These are phyloP conservation scores for Chlorella variabilis DNA, from an alignment of 163 green algal species.

Conservation along the genomic window DNA sequence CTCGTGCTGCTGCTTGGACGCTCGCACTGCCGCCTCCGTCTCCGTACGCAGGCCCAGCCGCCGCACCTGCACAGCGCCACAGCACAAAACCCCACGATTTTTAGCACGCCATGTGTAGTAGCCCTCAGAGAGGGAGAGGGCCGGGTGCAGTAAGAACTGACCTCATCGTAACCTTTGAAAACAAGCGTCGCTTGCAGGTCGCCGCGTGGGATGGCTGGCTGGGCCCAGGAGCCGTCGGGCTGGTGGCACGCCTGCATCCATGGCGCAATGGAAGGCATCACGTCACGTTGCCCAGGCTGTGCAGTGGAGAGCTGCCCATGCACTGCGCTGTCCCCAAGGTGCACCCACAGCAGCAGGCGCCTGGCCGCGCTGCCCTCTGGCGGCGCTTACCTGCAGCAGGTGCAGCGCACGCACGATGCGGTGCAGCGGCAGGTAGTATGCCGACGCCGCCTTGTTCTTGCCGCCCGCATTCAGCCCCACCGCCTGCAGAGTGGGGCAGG, in stretches of 20 bases:
- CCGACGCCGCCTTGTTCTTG: slow-evolving; percentile 86
- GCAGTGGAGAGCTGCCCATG: no score
- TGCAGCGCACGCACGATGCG: slow-evolving; percentile 81
- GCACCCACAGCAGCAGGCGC: no score
- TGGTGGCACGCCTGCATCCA: slow-evolving; percentile 6
- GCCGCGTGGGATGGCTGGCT: slow-evolving; percentile 69
- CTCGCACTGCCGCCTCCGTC: slow-evolving; percentile 70
- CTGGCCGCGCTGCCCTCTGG: neutral
- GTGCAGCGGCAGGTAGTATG: slow-evolving; percentile 93
- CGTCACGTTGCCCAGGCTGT: no score
- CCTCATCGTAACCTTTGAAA: slow-evolving; percentile 93
- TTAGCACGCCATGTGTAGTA: neutral
- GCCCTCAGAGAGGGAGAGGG: neutral
- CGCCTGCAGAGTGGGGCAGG: no score
- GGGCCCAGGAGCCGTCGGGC: slow-evolving; percentile 44
- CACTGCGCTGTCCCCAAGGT: no score
- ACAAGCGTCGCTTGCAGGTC: slow-evolving; percentile 83
- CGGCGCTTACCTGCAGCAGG: slow-evolving; percentile 71
- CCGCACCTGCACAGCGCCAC: slow-evolving; percentile 45
- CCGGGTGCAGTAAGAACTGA: neutral
- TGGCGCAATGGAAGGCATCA: no score
- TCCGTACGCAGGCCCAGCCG: slow-evolving; percentile 71
- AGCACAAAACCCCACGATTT: no score
- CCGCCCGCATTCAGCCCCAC: slow-evolving; percentile 91
- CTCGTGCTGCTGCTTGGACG: slow-evolving; percentile 15